phyloP scores from a whole-genome alignment of 805 yeast genomes.

The Wickerhamomyces kurtzmanii region DNA sequence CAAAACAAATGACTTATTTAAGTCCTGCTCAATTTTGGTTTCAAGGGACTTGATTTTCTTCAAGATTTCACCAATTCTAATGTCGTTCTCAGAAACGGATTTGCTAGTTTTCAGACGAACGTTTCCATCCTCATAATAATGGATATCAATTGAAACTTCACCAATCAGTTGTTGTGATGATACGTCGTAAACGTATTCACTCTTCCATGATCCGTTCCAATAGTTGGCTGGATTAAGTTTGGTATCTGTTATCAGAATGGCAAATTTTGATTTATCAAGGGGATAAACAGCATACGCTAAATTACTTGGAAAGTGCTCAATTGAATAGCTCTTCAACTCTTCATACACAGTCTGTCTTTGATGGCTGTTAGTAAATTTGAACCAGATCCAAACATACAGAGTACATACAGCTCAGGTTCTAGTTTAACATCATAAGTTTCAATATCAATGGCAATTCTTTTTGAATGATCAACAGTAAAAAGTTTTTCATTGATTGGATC shows the following conservation, averaged over 20 bases:
- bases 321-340: conserved; percentile 34
- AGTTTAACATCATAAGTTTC: conserved; percentile 26
- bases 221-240: conserved; percentile 66
- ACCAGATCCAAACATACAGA: no score
- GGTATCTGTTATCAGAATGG: conserved; percentile 57
- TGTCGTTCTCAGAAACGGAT: conserved; percentile 17
- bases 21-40: conserved; percentile 42
- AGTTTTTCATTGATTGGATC: conserved; percentile 39
- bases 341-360: no score
- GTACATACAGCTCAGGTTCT: conserved; percentile 6
- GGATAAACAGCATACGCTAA: conserved; percentile 33
- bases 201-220: conserved; percentile 86
- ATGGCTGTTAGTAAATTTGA: no score
- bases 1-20: conserved; percentile 54
- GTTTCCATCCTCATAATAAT: conserved; percentile 94
- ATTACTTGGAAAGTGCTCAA: conserved; percentile 59
- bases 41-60: conserved; percentile 47
- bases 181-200: conserved; percentile 41
- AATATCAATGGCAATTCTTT: conserved; percentile 38
- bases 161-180: conserved; percentile 34
- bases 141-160: conserved; percentile 58
- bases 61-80: conserved; percentile 19
- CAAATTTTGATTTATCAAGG: conserved; percentile 17
- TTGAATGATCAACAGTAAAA: conserved; percentile 51
- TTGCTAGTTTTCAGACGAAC: conserved; percentile 58